Conservation (phyloP, 106 monocot species). For the Dendrobium officinale region DNA sequence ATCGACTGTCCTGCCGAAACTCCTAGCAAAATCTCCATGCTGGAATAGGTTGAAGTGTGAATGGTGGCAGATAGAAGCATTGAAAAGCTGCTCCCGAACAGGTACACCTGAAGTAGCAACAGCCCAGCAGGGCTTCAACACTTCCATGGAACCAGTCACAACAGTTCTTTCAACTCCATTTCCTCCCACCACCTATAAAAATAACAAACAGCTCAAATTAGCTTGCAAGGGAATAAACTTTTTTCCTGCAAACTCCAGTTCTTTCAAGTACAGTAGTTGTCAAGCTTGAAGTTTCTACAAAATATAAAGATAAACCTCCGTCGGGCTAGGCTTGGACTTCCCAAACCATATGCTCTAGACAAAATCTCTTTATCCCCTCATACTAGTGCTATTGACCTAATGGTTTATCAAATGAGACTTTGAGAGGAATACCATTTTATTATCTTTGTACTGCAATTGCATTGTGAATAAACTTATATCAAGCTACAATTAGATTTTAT, state of each 20-base stretch:
- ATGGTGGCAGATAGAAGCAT: slow-evolving; percentile 94
- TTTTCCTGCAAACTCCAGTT: neutral
- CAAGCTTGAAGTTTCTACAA: too few relatives aligned
- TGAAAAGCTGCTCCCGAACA: slow-evolving; percentile 86
- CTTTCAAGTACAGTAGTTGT: neutral
- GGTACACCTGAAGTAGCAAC: slow-evolving; percentile 96
- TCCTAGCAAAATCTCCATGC: slow-evolving; percentile 76
- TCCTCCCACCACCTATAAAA: slow-evolving; percentile 69
- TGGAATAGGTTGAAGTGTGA: slow-evolving; percentile 82
- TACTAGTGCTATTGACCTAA: too few relatives aligned
- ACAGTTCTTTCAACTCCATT: slow-evolving; percentile 78
- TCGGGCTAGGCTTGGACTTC: too few relatives aligned
- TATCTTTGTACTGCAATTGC: neutral
- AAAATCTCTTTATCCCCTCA: too few relatives aligned
- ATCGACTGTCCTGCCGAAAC: slow-evolving; percentile 54
- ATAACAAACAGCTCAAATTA: neutral
- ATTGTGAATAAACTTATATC: neutral
- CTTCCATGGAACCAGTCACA: slow-evolving; percentile 86
- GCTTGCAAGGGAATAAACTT: neutral
- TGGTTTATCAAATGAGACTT: too few relatives aligned
- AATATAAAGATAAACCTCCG: too few relatives aligned
- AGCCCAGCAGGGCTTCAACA: slow-evolving; percentile 87
- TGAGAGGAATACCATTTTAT: neutral
- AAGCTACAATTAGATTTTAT: neutral
- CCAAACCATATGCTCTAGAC: too few relatives aligned